Conservation (phyloP, 345 rosid species). For the Populus alba region DNA sequence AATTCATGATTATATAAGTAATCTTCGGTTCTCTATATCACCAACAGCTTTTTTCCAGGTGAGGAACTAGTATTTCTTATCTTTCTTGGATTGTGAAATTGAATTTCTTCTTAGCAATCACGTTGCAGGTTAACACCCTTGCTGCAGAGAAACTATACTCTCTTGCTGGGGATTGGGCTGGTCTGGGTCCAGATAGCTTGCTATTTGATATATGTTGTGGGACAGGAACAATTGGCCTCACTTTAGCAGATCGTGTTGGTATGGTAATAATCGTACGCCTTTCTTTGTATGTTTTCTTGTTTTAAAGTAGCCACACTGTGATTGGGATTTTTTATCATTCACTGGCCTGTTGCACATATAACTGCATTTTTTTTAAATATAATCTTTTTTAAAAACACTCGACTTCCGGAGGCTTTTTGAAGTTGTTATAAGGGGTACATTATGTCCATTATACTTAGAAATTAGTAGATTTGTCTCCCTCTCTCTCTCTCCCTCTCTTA, state of each 20-base stretch:
- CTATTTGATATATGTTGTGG: slow-evolving; percentile 96
- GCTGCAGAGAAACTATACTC: slow-evolving; percentile 96
- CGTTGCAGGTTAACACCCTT: slow-evolving; percentile 73
- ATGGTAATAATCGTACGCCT: slow-evolving; percentile 58
- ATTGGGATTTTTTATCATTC: background rate
- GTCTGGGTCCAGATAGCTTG: slow-evolving; percentile 75
- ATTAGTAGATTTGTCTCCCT: too few species aligned
- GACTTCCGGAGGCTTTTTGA: background rate
- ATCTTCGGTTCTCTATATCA: slow-evolving; percentile 77
- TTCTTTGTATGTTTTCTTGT: background rate
- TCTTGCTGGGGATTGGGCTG: slow-evolving; percentile 98
- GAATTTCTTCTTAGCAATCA: slow-evolving; percentile 9
- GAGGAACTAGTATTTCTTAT: slow-evolving; percentile 10
- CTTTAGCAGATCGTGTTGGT: slow-evolving; percentile 87
- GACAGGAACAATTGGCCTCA: slow-evolving; percentile 93
- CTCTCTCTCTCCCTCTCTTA: background rate
- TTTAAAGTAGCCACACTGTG: background rate
- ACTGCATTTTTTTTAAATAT: background rate
- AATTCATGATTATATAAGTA: slow-evolving; percentile 76
- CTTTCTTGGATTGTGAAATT: slow-evolving; percentile 1
- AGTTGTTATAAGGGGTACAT: background rate
- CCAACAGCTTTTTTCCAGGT: slow-evolving; percentile 98
- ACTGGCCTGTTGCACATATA: background rate
- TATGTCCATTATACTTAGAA: too few species aligned
- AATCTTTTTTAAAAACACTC: background rate